Evolutionary conservation across 441 rosid genomes (phyloP).

Genomic region (Omphalea diandra): DNA sequence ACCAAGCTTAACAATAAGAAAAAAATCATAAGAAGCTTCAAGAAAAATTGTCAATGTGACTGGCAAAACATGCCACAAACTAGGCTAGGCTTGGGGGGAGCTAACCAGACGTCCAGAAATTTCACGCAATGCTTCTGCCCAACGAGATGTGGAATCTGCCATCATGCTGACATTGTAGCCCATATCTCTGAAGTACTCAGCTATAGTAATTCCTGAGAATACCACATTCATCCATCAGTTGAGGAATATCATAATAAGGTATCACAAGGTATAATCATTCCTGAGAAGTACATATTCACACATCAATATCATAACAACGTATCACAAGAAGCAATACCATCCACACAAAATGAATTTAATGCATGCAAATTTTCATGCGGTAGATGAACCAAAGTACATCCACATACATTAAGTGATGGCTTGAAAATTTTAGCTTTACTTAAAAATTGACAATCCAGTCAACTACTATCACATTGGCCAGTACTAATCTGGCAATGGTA

Average conservation of each 20-base stretch:
- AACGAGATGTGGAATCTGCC: slow-evolving; percentile 99
- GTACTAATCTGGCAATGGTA: not conserved
- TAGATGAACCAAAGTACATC: not conserved
- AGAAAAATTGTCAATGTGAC: not conserved
- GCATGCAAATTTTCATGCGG: not conserved
- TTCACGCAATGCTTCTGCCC: slow-evolving; percentile 99
- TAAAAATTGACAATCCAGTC: not conserved
- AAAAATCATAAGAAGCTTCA: not conserved
- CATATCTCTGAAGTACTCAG: slow-evolving; percentile 99
- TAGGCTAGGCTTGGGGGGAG: slow-evolving; percentile 5
- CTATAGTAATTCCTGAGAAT: slow-evolving; percentile 86
- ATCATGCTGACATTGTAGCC: slow-evolving; percentile 99
- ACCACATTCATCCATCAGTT: slow-evolving; percentile 20
- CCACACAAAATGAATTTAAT: not conserved
- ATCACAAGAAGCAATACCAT: not conserved
- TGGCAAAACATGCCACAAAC: not conserved
- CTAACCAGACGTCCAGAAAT: slow-evolving; percentile 98
- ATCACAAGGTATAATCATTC: slow-evolving; percentile 83
- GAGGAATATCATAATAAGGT: slow-evolving; percentile 15
- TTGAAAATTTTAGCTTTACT: not conserved
- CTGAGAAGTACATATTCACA: slow-evolving; percentile 42
- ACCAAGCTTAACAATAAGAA: not conserved
- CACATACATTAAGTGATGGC: not conserved
- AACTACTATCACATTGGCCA: too few relatives aligned
- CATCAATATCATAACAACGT: slow-evolving; percentile 13